These are phyloP conservation scores for Lasiosphaeria ovina DNA, from an alignment of 495 filamentous ascomycete species.

Conservation along the genomic window DNA sequence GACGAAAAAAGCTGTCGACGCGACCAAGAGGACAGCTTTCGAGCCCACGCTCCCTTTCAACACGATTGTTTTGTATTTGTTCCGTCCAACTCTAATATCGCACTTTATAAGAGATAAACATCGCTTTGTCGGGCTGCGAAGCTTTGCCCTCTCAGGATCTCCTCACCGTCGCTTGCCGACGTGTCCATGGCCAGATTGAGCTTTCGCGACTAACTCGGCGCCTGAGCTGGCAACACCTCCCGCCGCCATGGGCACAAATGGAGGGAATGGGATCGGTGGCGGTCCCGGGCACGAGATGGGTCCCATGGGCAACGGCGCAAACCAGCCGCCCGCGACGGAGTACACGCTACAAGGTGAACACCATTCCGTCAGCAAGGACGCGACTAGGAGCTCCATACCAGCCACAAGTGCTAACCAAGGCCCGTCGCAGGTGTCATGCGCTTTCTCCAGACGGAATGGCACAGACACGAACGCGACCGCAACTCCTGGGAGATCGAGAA, in stretches of 20 bases:
- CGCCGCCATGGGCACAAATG: constrained; percentile 63
- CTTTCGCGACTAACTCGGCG: constrained; percentile 10
- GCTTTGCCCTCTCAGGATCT: not conserved
- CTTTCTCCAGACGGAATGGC: constrained; percentile 99
- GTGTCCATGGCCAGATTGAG: constrained; percentile 23
- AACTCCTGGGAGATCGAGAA: constrained; percentile 99
- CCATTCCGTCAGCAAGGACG: not conserved
- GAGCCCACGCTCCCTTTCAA: not conserved
- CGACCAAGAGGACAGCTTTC: constrained; percentile 2
- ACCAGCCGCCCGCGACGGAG: constrained; percentile 83
- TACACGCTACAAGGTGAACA: constrained; percentile 90
- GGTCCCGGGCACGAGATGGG: constrained; percentile 44
- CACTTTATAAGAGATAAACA: not conserved
- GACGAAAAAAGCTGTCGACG: constrained; percentile 5
- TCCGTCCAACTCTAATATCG: not conserved
- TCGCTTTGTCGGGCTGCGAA: not conserved
- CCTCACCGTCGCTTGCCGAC: constrained; percentile 20
- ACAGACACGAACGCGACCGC: constrained; percentile 93
- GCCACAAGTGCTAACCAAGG: constrained; percentile 14
- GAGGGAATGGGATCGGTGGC: constrained; percentile 56
- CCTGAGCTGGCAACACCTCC: constrained; percentile 60
- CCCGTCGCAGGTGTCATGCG: constrained; percentile 84
- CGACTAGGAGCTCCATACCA: not conserved
- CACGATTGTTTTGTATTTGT: not conserved
- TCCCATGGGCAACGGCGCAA: constrained; percentile 43